Conservation (phyloP, 257 asterid species). For the Echites panduratus region DNA sequence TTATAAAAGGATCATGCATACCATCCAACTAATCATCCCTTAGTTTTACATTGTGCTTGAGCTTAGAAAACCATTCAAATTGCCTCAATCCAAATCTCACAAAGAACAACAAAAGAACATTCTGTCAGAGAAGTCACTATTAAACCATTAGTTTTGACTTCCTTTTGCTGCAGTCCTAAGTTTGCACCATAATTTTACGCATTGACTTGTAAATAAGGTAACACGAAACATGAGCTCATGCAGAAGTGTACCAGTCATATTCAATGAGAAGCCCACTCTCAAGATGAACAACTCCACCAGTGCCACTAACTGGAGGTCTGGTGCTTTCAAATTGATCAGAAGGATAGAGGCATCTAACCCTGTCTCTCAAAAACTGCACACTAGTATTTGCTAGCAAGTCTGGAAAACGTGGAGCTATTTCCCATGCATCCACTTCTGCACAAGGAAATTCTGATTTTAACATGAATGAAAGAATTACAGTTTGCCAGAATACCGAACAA, state of each 20-base stretch:
- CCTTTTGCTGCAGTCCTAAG: too few relatives aligned
- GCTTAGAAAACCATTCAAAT: too few relatives aligned
- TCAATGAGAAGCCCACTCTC: constrained; percentile 79
- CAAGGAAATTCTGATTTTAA: constrained; percentile 13
- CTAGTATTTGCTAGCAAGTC: constrained; percentile 73
- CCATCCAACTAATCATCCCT: too few relatives aligned
- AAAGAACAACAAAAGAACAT: too few relatives aligned
- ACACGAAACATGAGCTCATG: neutral
- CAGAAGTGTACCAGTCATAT: constrained; percentile 76
- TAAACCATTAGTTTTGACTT: too few relatives aligned
- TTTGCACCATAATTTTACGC: constrained; percentile 2
- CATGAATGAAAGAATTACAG: constrained; percentile 6
- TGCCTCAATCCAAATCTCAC: too few relatives aligned
- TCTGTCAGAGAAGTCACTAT: too few relatives aligned
- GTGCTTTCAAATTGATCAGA: constrained; percentile 50
- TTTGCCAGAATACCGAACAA: neutral
- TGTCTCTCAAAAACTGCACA: constrained; percentile 70
- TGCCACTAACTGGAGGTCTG: constrained; percentile 33
- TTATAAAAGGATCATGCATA: too few relatives aligned
- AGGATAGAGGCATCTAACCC: constrained; percentile 65
- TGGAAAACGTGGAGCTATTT: constrained; percentile 88
- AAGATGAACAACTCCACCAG: constrained; percentile 78
- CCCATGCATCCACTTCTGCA: constrained; percentile 98
- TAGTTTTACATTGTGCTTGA: too few relatives aligned
- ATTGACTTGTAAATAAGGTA: neutral